phyloP scores from a whole-genome alignment of 2,329 filamentous ascomycete species.

The Colletotrichum sp. region DNA sequence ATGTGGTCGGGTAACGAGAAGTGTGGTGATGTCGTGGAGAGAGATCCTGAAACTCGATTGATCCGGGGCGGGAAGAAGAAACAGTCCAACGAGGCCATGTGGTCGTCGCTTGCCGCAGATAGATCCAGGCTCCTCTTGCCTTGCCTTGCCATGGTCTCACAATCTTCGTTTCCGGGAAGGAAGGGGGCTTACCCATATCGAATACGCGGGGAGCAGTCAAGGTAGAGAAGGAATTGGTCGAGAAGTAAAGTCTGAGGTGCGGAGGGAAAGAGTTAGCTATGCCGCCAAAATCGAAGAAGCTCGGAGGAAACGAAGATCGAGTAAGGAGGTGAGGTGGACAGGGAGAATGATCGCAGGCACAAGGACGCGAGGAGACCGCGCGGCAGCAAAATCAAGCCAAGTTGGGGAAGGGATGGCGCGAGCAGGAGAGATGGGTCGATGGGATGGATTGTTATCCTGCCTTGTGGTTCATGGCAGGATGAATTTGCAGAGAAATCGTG shows the following conservation, averaged over 20 bases:
- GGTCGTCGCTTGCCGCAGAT: neutral
- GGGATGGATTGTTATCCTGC: neutral
- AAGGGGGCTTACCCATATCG: slow-evolving; percentile 52
- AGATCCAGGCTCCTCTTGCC: slow-evolving; percentile 10
- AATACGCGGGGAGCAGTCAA: slow-evolving; percentile 33
- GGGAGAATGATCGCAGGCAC: slow-evolving; percentile 3
- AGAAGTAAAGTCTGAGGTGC: slow-evolving; percentile 28
- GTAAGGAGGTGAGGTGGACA: neutral
- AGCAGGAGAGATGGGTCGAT: neutral
- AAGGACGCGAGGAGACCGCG: neutral
- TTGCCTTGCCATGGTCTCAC: slow-evolving; percentile 19
- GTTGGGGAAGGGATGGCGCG: neutral
- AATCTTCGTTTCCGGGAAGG: slow-evolving; percentile 21
- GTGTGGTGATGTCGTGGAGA: slow-evolving; percentile 24
- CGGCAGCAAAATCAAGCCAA: neutral
- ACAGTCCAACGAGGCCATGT: neutral
- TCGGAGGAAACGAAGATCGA: neutral
- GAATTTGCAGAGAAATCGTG: neutral
- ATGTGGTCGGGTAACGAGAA: slow-evolving; percentile 36
- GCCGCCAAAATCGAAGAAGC: neutral
- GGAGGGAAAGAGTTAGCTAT: slow-evolving; percentile 27
- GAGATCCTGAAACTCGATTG: slow-evolving; percentile 26
- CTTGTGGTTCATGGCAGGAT: neutral
- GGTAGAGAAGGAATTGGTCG: slow-evolving; percentile 24
- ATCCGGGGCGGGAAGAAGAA: slow-evolving; percentile 14